Evolutionary conservation across 495 filamentous ascomycete genomes (phyloP).

Genomic region (Hypoxylon perforatum): DNA sequence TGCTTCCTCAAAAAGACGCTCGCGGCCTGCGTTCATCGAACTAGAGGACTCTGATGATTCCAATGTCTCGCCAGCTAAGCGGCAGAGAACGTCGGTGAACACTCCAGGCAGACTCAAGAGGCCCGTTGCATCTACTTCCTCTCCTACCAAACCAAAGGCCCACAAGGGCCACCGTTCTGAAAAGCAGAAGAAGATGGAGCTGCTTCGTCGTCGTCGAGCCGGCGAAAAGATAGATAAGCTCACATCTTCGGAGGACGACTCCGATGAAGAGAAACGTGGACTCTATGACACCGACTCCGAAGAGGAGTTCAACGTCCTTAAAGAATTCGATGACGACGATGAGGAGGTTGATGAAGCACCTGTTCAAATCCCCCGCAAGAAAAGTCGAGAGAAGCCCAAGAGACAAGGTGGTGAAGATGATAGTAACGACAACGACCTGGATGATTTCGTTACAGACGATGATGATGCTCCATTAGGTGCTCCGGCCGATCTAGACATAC

Average conservation of each 20-base stretch:
- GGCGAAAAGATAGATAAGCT: constrained; percentile 62
- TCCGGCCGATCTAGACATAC: constrained; percentile 67
- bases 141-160: constrained; percentile 29
- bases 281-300: constrained; percentile 59
- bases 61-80: constrained; percentile 34
- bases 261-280: constrained; percentile 48
- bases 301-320: constrained; percentile 45
- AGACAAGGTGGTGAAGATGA: constrained; percentile 51
- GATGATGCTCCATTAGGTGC: constrained; percentile 71
- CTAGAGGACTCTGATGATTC: constrained; percentile 40
- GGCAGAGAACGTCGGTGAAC: constrained; percentile 26
- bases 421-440: constrained; percentile 70
- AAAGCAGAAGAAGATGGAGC: constrained; percentile 58
- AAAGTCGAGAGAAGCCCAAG: constrained; percentile 23
- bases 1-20: constrained; percentile 14
- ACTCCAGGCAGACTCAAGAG: constrained; percentile 37
- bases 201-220: constrained; percentile 66
- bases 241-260: constrained; percentile 47
- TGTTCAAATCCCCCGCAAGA: constrained; percentile 22
- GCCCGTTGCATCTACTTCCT: constrained; percentile 20
- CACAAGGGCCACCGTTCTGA: constrained; percentile 38
- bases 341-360: constrained; percentile 39
- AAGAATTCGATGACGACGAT: constrained; percentile 62
- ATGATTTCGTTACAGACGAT: constrained; percentile 77
- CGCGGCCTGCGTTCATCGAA: constrained; percentile 12